Evolutionary conservation across 345 rosid genomes (phyloP).

Genomic region (Theobroma cacao): DNA sequence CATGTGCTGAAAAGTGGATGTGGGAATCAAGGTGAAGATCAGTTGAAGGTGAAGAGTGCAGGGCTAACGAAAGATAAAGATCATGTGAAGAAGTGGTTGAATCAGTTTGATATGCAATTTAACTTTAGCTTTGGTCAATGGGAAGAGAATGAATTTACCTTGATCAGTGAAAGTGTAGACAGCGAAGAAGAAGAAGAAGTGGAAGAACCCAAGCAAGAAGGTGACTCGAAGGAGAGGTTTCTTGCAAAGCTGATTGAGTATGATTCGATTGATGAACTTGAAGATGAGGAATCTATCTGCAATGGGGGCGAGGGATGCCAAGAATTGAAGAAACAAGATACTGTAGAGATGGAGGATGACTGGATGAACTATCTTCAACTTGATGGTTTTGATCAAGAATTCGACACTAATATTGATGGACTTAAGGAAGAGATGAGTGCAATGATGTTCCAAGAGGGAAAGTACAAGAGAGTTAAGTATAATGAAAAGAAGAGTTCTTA

Average conservation of each 20-base stretch:
- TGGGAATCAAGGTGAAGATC: too few species aligned
- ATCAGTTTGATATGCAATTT: background rate
- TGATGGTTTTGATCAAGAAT: background rate
- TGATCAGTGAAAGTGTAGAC: background rate
- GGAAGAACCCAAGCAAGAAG: background rate
- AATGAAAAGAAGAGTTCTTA: background rate
- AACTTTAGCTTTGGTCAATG: background rate
- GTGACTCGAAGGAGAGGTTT: background rate
- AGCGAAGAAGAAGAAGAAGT: background rate
- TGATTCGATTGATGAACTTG: background rate
- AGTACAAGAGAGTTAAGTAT: background rate
- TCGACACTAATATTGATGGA: background rate
- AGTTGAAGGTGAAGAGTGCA: too few species aligned
- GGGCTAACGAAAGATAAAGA: too few species aligned
- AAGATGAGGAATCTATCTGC: background rate
- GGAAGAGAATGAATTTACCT: background rate
- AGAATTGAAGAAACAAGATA: background rate
- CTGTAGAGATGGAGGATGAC: background rate
- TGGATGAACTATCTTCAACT: background rate
- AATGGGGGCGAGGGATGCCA: too few species aligned
- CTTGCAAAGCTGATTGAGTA: background rate
- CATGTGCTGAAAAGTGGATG: too few species aligned
- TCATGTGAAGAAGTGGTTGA: background rate
- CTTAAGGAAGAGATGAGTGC: background rate
- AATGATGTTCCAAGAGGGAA: background rate